These are phyloP conservation scores for Aspergillus sp. DNA, from an alignment of 2,329 filamentous ascomycete species.

Conservation along the genomic window DNA sequence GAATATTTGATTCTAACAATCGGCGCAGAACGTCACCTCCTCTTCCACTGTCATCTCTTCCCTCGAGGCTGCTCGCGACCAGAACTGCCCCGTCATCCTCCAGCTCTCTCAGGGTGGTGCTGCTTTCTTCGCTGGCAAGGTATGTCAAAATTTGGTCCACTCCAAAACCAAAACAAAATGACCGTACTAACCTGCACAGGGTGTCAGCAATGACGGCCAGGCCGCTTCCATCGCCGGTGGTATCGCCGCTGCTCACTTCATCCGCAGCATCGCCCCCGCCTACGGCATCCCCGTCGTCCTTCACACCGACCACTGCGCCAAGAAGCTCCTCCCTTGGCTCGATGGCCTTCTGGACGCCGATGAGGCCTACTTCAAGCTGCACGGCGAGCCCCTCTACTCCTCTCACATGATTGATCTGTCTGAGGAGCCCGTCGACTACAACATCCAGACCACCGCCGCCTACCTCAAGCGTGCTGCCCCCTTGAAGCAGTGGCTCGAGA, in stretches of 20 bases:
- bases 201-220: constrained; percentile 79
- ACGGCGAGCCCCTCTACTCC: constrained; percentile 90
- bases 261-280: constrained; percentile 78
- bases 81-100: constrained; percentile 87
- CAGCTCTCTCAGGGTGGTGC: constrained; percentile 93
- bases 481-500: constrained; percentile 99
- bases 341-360: constrained; percentile 94
- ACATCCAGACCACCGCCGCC: constrained; percentile 86
- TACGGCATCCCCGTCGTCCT: constrained; percentile 92
- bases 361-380: constrained; percentile 90
- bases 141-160: constrained; percentile 31
- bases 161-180: not conserved
- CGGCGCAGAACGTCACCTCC: constrained; percentile 76
- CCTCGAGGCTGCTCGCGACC: constrained; percentile 91
- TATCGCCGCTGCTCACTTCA: constrained; percentile 88
- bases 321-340: constrained; percentile 98
- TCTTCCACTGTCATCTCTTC: constrained; percentile 82
- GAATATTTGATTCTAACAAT: not conserved
- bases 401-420: constrained; percentile 98
- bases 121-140: constrained; percentile 89
- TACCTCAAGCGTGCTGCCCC: constrained; percentile 93
- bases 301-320: constrained; percentile 98
- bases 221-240: constrained; percentile 84
- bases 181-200: constrained; percentile 43
- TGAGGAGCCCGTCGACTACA: constrained; percentile 85